A percentile compares a stretch with the other conserved stretches of the same genome.
Evolutionary conservation across 257 asterid genomes (phyloP).

Genomic region (Craterostigma plantagineum): DNA sequence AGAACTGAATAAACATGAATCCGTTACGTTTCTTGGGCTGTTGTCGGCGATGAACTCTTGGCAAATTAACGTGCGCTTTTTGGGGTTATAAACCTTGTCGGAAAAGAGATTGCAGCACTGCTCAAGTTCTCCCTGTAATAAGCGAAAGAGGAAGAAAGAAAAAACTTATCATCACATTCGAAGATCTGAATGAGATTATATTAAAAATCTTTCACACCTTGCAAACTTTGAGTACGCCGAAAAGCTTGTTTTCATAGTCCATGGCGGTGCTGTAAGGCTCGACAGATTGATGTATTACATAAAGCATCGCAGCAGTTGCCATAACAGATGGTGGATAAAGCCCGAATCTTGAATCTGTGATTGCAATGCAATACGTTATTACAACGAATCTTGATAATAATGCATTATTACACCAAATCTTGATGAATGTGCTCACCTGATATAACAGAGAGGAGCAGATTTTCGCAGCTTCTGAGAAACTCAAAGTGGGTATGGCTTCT

Average conservation of each 20-base stretch:
- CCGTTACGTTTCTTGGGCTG: too few species aligned
- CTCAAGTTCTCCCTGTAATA: conserved; percentile 46
- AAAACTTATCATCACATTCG: background rate
- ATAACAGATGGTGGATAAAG: conserved; percentile 53
- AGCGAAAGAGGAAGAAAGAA: too few species aligned
- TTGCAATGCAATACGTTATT: background rate
- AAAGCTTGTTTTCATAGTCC: conserved; percentile 60
- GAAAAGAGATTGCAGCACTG: conserved; percentile 40
- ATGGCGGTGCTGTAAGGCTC: conserved; percentile 28
- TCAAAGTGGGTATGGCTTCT: conserved; percentile 34
- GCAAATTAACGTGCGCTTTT: too few species aligned
- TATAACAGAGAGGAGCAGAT: conserved; percentile 39
- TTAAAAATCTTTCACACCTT: conserved; percentile 25
- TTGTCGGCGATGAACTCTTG: too few species aligned
- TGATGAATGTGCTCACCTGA: conserved; percentile 30
- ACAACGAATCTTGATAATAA: background rate
- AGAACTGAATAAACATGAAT: too few species aligned
- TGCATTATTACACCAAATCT: background rate
- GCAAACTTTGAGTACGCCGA: conserved; percentile 41
- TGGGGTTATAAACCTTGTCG: conserved; percentile 5
- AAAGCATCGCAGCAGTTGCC: conserved; percentile 83
- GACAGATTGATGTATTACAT: conserved; percentile 33
- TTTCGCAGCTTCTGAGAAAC: conserved; percentile 43
- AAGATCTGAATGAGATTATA: background rate
- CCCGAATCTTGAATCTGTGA: conserved; percentile 50